phyloP scores from a whole-genome alignment of 331 rosid genomes.

The Malus hybrid region DNA sequence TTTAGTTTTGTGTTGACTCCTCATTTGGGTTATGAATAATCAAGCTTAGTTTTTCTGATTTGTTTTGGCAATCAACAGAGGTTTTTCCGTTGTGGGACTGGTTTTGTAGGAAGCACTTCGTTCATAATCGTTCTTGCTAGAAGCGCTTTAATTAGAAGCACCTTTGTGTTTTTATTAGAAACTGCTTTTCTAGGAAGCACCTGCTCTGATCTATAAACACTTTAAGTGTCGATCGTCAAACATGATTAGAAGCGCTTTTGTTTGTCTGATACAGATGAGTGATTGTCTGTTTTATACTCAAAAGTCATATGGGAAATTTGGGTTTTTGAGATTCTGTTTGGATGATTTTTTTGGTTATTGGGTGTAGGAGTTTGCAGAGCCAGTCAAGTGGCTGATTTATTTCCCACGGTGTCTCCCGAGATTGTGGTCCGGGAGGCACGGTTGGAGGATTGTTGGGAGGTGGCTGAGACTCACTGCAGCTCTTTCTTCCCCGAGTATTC shows the following conservation, averaged over 20 bases:
- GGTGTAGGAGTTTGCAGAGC: constrained; percentile 75
- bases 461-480: constrained; percentile 99
- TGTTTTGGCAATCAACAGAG: background rate
- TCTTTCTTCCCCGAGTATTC: constrained; percentile 85
- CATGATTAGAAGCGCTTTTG: too few species aligned
- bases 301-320: background rate
- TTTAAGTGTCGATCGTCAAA: too few species aligned
- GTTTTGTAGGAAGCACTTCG: too few species aligned
- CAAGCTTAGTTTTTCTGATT: background rate
- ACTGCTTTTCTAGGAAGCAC: too few species aligned
- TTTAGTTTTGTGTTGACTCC: constrained; percentile 4
- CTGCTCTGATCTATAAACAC: too few species aligned
- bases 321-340: background rate
- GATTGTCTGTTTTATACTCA: background rate
- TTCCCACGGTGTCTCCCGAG: constrained; percentile 67
- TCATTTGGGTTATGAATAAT: background rate
- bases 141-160: too few species aligned
- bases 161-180: too few species aligned
- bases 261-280: background rate
- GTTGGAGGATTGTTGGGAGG: constrained; percentile 96
- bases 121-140: too few species aligned
- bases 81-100: too few species aligned
- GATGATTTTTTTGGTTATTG: constrained; percentile 17
- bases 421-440: constrained; percentile 86
- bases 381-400: constrained; percentile 77